Evolutionary conservation across 805 yeast genomes (phyloP).

Genomic region (Brettanomyces custersianus): DNA sequence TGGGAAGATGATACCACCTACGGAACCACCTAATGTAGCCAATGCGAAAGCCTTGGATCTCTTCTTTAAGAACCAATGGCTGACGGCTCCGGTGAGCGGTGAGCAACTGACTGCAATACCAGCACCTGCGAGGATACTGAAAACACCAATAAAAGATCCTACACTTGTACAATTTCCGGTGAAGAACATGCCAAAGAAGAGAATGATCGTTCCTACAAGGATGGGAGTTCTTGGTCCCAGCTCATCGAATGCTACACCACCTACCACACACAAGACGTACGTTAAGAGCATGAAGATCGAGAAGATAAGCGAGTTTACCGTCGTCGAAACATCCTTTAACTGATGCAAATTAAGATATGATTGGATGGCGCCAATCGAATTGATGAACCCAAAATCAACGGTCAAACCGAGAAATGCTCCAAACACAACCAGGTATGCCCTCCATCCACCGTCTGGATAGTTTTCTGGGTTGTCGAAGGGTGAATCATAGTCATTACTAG

Average conservation of each 20-base stretch:
- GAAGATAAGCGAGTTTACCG: slow-evolving; percentile 55
- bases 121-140: slow-evolving; percentile 32
- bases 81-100: slow-evolving; percentile 45
- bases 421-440: slow-evolving; percentile 43
- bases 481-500: background rate
- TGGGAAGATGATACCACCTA: slow-evolving; percentile 46
- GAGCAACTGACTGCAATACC: slow-evolving; percentile 42
- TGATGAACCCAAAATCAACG: slow-evolving; percentile 50
- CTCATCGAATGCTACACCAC: slow-evolving; percentile 35
- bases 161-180: slow-evolving; percentile 32
- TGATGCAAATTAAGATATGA: slow-evolving; percentile 47
- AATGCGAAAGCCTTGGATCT: slow-evolving; percentile 50
- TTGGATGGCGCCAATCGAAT: slow-evolving; percentile 52
- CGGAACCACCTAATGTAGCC: slow-evolving; percentile 44
- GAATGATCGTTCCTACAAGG: slow-evolving; percentile 24
- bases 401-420: slow-evolving; percentile 49
- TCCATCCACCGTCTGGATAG: slow-evolving; percentile 54
- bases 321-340: slow-evolving; percentile 32
- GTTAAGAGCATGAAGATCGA: slow-evolving; percentile 42
- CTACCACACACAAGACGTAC: slow-evolving; percentile 30
- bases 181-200: slow-evolving; percentile 28
- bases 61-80: slow-evolving; percentile 49
- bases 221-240: slow-evolving; percentile 31
- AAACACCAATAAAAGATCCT: slow-evolving; percentile 38
- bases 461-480: slow-evolving; percentile 20